Conservation (phyloP, 768 basidiomycete genomes). For the Kwoniella europaea region DNA sequence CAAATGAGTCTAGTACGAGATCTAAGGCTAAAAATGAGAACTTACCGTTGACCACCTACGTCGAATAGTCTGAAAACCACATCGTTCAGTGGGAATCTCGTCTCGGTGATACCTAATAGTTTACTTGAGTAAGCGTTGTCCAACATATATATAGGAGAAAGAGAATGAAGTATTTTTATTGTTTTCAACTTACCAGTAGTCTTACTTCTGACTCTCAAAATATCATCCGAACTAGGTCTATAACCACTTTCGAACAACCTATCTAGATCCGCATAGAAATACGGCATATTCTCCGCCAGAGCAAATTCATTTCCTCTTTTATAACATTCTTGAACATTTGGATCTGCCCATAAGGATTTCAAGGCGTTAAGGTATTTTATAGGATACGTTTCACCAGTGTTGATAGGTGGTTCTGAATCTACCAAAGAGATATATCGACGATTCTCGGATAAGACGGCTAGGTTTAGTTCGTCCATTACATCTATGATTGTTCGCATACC, state of each 20-base stretch:
- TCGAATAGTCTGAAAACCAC: slow-evolving; percentile 73
- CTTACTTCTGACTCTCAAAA: slow-evolving; percentile 80
- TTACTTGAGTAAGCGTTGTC: not conserved
- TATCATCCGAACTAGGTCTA: slow-evolving; percentile 78
- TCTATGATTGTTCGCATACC: slow-evolving; percentile 83
- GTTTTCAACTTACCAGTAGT: slow-evolving; percentile 86
- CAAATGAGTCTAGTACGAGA: not conserved
- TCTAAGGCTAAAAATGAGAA: not conserved
- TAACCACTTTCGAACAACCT: slow-evolving; percentile 77
- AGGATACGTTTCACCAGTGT: slow-evolving; percentile 82
- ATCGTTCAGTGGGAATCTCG: slow-evolving; percentile 67
- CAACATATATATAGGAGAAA: not conserved
- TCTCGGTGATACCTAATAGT: slow-evolving; percentile 58
- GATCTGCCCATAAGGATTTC: slow-evolving; percentile 75
- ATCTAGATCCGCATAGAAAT: slow-evolving; percentile 76
- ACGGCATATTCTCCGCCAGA: slow-evolving; percentile 73
- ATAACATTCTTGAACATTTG: slow-evolving; percentile 75
- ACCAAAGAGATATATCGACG: slow-evolving; percentile 66
- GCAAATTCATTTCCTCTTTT: slow-evolving; percentile 86
- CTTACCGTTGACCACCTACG: slow-evolving; percentile 82
- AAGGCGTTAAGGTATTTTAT: slow-evolving; percentile 70
- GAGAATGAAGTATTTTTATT: slow-evolving; percentile 15
- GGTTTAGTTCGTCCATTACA: slow-evolving; percentile 85
- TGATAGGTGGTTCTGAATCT: slow-evolving; percentile 71
- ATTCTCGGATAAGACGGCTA: slow-evolving; percentile 72